Conservation (phyloP, 148 eudicot species). For the Spergularia marina region DNA sequence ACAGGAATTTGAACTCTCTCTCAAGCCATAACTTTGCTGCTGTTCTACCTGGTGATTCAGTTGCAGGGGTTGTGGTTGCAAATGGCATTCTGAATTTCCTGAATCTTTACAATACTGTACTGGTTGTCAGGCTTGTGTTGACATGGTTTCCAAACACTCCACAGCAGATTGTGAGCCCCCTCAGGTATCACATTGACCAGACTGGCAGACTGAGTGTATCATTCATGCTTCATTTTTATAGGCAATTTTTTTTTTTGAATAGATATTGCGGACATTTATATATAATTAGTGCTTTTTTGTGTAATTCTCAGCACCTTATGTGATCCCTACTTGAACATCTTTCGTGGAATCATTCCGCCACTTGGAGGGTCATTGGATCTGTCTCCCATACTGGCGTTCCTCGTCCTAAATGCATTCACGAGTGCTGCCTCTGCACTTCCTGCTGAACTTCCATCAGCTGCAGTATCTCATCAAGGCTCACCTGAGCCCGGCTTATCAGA, state of each 20-base stretch:
- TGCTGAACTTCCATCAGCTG: constrained; percentile 79
- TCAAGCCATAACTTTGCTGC: constrained; percentile 84
- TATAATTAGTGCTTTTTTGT: neutral
- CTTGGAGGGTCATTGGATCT: constrained; percentile 92
- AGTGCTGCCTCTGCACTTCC: constrained; percentile 92
- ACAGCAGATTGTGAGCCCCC: constrained; percentile 75
- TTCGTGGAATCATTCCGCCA: constrained; percentile 92
- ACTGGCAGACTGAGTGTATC: neutral
- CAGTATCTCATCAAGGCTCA: constrained; percentile 25
- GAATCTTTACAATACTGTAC: constrained; percentile 75
- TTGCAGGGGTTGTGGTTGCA: constrained; percentile 76
- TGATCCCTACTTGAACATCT: constrained; percentile 95
- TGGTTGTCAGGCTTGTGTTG: constrained; percentile 83
- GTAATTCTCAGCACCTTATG: constrained; percentile 76
- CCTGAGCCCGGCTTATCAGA: constrained; percentile 32
- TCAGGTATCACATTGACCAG: constrained; percentile 48
- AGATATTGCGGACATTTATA: neutral
- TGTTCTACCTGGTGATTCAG: constrained; percentile 84
- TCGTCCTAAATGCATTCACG: constrained; percentile 76
- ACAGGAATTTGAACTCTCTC: constrained; percentile 33
- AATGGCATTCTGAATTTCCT: constrained; percentile 81
- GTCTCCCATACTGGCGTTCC: constrained; percentile 92
- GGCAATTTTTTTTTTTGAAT: no score
- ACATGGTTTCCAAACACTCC: constrained; percentile 97
- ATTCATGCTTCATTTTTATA: neutral